Percentiles rank a stretch among this genome's conserved stretches.
Conservation (phyloP, 208 protist species). For the Wallacemonas sp. region DNA sequence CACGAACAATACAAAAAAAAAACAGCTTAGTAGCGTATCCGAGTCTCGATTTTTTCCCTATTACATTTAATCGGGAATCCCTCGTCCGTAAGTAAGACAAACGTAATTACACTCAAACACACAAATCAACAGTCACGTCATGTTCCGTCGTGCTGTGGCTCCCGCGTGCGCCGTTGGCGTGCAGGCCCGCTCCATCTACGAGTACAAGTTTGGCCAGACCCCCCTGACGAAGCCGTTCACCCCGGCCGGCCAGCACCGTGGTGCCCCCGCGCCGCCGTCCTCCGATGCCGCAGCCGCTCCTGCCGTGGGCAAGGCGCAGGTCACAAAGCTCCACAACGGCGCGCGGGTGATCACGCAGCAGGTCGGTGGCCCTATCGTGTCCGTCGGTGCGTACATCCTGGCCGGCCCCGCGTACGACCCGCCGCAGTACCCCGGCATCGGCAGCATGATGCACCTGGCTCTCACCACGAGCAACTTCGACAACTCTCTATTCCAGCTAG, state of each 20-base stretch:
- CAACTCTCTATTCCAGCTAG: slow-evolving; percentile 82
- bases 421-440: slow-evolving; percentile 55
- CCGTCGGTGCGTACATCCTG: slow-evolving; percentile 81
- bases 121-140: slow-evolving; percentile 18
- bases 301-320: slow-evolving; percentile 40
- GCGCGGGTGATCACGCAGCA: slow-evolving; percentile 82
- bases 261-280: not conserved
- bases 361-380: slow-evolving; percentile 60
- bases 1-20: not conserved
- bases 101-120: slow-evolving; percentile 7
- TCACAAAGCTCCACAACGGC: slow-evolving; percentile 80
- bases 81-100: too few species aligned
- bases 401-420: slow-evolving; percentile 86
- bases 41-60: too few species aligned
- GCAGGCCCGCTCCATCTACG: slow-evolving; percentile 57
- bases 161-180: slow-evolving; percentile 19
- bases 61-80: too few species aligned
- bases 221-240: slow-evolving; percentile 49
- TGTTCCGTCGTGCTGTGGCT: slow-evolving; percentile 48
- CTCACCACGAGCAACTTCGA: slow-evolving; percentile 85
- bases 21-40: slow-evolving; percentile 1
- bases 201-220: slow-evolving; percentile 81
- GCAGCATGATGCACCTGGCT: slow-evolving; percentile 74
- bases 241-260: not conserved
- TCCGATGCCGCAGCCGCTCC: not conserved